Conservation (phyloP, 2,329 filamentous ascomycete species). For the Huntiella bhutanensis region DNA sequence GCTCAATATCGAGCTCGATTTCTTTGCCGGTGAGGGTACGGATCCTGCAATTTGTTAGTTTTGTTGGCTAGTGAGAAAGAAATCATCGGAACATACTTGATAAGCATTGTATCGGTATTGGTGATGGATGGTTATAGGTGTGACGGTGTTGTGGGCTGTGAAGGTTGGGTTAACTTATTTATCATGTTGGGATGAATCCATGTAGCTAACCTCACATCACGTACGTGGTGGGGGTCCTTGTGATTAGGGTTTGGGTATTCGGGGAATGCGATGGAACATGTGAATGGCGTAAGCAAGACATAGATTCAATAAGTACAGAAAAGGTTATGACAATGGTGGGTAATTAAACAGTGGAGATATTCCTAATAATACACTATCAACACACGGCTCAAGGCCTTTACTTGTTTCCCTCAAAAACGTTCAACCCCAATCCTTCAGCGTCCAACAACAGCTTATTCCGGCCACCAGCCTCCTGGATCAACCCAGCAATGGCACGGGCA, state of each 20-base stretch:
- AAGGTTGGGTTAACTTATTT: no score
- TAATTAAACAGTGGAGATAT: constrained; percentile 9
- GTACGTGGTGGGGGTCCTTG: no score
- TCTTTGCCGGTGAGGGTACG: constrained; percentile 96
- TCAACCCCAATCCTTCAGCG: constrained; percentile 73
- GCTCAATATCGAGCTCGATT: constrained; percentile 95
- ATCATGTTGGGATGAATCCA: no score
- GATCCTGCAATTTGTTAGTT: constrained; percentile 41
- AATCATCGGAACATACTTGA: constrained; percentile 26
- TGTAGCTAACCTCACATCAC: no score
- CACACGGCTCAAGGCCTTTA: constrained; percentile 1
- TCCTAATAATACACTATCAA: constrained; percentile 6
- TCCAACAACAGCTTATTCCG: constrained; percentile 92
- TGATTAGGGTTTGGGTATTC: no score
- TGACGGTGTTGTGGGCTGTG: not conserved
- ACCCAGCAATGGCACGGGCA: constrained; percentile 68
- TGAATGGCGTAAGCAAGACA: no score
- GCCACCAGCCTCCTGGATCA: constrained; percentile 68
- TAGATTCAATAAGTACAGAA: no score
- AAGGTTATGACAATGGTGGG: no score
- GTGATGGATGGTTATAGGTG: not conserved
- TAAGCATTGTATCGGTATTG: constrained; percentile 21
- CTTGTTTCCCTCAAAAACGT: constrained; percentile 42
- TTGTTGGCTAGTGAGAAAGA: not conserved
- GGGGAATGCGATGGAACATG: no score